Base-by-base conservation (phyloP, 1,284 basidiomycete species). In the Ustilago trichophora region DNA sequence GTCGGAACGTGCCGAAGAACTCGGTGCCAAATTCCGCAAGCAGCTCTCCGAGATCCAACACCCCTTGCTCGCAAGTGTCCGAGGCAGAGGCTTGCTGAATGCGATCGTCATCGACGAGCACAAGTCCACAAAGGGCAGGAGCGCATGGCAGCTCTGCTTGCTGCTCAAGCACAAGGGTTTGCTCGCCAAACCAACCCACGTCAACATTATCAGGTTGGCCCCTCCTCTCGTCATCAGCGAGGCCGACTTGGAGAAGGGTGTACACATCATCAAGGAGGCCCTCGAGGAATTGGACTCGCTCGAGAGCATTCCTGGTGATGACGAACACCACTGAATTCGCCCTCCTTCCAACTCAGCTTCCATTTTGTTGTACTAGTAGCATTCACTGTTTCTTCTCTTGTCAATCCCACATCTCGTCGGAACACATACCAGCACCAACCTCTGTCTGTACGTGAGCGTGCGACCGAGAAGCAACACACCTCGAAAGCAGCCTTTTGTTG, bases 121-220 rank as follows among this genome's bases (percentile, higher is more conserved):
- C 58, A 87, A 88, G 84, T 91, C 89, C 73, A 90, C 87, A 80
- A 78, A 76, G 56, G 89, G 91, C 15, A 85, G 93, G 56, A 89
- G 90, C 3, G 95, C 95, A 6, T 98, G 95, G 96, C 91, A 98
- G 82, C 85, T 98, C 46, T 98, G 96, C 83, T 82, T 98, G 77
- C 83, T 98, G 70, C 84, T 98, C 83, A 96, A 95, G 88, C 88
- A 87, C 75, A 87, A 91, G 53, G 93, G 94, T 8, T 85, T 96
- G 53, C 84, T 96, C 66, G 93, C 93, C 45, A 98, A 98, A 85
- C 94, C 95, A 13, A 98, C 95, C 0, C 95, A 98, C 79, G 87
- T 89, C 40, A 95, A 97, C 83, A 92, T 92, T 90, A 92, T 98
- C 72, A 91, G 95, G 27, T 93, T 98, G 77, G 92, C 95, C 1